Conservation (phyloP, 352 stramenopile genomes). For the Globisporangium carolinianum region DNA sequence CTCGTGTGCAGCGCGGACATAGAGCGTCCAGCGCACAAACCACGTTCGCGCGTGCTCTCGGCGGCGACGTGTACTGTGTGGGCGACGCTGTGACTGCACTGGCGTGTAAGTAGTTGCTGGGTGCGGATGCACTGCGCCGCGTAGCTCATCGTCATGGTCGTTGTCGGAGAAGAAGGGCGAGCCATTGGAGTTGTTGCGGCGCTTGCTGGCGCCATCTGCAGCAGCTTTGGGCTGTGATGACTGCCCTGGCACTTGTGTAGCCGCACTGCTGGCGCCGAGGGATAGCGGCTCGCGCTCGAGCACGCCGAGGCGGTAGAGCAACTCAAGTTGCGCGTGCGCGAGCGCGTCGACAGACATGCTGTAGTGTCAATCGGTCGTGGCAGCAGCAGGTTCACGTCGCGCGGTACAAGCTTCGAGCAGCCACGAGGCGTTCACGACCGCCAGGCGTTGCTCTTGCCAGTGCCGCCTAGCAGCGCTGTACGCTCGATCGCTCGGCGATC, state of each 20-base stretch:
- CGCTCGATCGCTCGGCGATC: too few relatives aligned
- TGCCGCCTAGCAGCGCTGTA: too few relatives aligned
- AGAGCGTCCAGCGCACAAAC: constrained; percentile 28
- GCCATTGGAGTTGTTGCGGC: not conserved
- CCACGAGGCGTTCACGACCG: too few relatives aligned
- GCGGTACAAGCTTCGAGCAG: too few relatives aligned
- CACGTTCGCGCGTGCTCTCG: constrained; percentile 3
- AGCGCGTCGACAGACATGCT: constrained; percentile 9
- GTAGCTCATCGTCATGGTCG: not conserved
- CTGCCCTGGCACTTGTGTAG: not conserved
- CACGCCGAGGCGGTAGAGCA: constrained; percentile 41
- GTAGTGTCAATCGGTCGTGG: too few relatives aligned
- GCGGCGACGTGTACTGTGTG: too few relatives aligned
- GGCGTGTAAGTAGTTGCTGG: not conserved
- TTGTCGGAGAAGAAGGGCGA: not conserved
- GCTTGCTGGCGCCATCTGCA: too few relatives aligned
- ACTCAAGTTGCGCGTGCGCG: constrained; percentile 40
- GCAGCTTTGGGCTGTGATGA: not conserved
- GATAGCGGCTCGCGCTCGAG: constrained; percentile 18
- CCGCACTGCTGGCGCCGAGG: not conserved
- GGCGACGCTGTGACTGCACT: too few relatives aligned
- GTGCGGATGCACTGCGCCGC: not conserved
- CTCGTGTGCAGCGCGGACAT: constrained; percentile 12
- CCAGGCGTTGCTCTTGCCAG: too few relatives aligned
- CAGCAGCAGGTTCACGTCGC: too few relatives aligned